Conservation (phyloP, 352 stramenopile species). For the Pythium coloratum region DNA sequence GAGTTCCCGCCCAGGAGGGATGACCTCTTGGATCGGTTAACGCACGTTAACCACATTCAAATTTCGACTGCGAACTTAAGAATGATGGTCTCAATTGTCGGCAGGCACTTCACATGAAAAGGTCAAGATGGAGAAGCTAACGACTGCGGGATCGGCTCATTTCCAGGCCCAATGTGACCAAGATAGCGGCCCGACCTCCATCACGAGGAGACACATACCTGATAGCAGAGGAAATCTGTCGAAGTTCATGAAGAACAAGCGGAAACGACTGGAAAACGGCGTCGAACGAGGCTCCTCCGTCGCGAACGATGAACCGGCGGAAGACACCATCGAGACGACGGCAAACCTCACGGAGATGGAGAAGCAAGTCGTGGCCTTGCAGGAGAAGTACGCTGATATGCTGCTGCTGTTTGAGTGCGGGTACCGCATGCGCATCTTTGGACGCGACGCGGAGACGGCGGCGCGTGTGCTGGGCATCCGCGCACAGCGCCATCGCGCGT, state of each 20-base stretch:
- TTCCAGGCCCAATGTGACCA: background rate
- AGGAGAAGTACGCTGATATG: constrained; percentile 36
- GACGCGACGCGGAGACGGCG: constrained; percentile 59
- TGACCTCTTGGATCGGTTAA: background rate
- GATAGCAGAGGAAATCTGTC: background rate
- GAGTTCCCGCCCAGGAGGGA: background rate
- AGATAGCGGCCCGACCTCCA: background rate
- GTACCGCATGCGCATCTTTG: constrained; percentile 82
- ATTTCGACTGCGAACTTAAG: background rate
- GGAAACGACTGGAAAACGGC: background rate
- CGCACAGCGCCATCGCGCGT: constrained; percentile 34
- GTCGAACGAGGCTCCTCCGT: background rate
- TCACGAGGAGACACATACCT: background rate
- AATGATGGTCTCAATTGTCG: background rate
- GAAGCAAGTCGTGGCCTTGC: constrained; percentile 66
- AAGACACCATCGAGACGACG: background rate
- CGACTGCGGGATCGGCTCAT: background rate
- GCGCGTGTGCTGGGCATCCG: constrained; percentile 39
- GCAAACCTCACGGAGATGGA: constrained; percentile 65
- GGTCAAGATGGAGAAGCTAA: background rate
- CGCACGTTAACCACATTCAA: background rate
- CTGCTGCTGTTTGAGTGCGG: constrained; percentile 80
- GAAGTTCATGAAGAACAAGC: background rate
- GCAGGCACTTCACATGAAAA: too few relatives aligned
- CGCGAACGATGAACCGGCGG: background rate